phyloP scores from a whole-genome alignment of 2,329 filamentous ascomycete genomes.

The Aspergillus tanneri region DNA sequence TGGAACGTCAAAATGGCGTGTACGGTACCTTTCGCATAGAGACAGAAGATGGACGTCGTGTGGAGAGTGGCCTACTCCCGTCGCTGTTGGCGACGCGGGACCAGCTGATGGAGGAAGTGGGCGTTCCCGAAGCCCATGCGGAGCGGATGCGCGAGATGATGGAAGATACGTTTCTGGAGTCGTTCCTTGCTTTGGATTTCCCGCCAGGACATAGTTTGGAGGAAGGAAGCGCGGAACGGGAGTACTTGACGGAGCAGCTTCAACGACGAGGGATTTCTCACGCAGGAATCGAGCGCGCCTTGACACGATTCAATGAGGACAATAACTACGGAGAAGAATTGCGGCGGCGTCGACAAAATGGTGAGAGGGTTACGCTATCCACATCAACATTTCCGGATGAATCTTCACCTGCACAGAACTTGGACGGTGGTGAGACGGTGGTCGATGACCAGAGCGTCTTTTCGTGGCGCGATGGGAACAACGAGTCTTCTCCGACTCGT shows the following conservation, averaged over 20 bases:
- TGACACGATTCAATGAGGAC: conserved; percentile 41
- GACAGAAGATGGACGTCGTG: conserved; percentile 41
- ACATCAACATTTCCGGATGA: conserved; percentile 34
- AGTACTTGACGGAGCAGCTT: conserved; percentile 40
- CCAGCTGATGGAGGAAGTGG: conserved; percentile 44
- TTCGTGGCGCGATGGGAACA: conserved; percentile 45
- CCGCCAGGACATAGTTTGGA: conserved; percentile 37
- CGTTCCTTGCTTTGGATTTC: conserved; percentile 44
- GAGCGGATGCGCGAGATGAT: conserved; percentile 45
- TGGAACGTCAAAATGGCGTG: conserved; percentile 42
- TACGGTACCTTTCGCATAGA: conserved; percentile 46
- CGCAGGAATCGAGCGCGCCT: conserved; percentile 37
- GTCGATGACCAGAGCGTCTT: conserved; percentile 47
- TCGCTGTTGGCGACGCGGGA: conserved; percentile 43
- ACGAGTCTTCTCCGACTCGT: conserved; percentile 40
- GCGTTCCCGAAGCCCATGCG: conserved; percentile 38
- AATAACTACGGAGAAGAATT: conserved; percentile 41
- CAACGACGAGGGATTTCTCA: conserved; percentile 41
- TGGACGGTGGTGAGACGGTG: conserved; percentile 37
- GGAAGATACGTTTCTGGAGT: conserved; percentile 46
- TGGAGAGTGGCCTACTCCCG: conserved; percentile 44
- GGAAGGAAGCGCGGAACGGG: conserved; percentile 34
- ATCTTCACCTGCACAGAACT: conserved; percentile 24
- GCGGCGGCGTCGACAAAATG: conserved; percentile 39
- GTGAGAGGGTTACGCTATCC: conserved; percentile 39